Conservation (phyloP, 208 protist genomes). For the Leishmania gerbilli region DNA sequence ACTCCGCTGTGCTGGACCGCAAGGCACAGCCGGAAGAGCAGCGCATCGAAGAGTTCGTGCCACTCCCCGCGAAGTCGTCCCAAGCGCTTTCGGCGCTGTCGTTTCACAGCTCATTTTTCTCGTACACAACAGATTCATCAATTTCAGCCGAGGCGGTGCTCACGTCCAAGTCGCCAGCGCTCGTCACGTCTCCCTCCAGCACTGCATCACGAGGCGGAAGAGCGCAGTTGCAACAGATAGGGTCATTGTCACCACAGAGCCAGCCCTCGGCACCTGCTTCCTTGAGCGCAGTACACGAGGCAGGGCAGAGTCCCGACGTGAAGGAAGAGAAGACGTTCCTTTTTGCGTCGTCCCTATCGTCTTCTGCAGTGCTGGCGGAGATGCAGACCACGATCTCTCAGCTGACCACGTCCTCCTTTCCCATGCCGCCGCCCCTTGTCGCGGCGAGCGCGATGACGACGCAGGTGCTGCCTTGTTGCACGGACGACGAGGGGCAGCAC, state of each 20-base stretch:
- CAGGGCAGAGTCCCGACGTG: neutral
- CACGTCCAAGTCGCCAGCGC: neutral
- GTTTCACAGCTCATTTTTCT: slow-evolving; percentile 14
- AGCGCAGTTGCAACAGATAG: neutral
- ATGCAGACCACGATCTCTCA: neutral
- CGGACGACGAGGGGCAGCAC: neutral
- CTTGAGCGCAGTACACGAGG: neutral
- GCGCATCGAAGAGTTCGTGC: neutral
- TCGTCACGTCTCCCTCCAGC: neutral
- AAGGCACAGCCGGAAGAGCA: neutral
- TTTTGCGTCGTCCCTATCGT: neutral
- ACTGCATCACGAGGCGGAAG: neutral
- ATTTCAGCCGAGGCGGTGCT: neutral
- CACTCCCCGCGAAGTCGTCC: neutral
- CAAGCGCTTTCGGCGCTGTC: neutral
- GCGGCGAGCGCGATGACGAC: slow-evolving; percentile 1
- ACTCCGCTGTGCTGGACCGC: neutral
- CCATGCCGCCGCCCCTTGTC: neutral
- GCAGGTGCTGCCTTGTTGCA: slow-evolving; percentile 1
- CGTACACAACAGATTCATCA: neutral
- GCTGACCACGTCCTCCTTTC: neutral
- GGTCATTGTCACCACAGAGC: neutral
- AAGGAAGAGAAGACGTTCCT: neutral
- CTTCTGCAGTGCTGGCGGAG: neutral
- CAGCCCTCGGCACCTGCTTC: neutral